Evolutionary conservation across 352 stramenopile genomes (phyloP).

Genomic region (Thraustochytrium sp.): DNA sequence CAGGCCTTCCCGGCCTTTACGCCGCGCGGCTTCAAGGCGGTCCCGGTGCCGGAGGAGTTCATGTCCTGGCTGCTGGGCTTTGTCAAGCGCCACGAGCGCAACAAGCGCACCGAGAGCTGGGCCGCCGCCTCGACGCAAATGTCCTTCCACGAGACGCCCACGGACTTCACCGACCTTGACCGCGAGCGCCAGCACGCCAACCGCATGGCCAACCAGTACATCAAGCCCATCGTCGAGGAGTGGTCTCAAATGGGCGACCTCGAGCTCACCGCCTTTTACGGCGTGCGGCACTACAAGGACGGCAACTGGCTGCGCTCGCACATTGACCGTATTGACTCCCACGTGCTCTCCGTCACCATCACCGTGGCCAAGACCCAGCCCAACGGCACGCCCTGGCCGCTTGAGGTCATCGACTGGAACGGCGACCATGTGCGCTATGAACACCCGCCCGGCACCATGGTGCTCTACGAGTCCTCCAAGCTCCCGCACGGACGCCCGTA

Average conservation of each 20-base stretch:
- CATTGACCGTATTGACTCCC: slow-evolving; percentile 43
- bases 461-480: slow-evolving; percentile 43
- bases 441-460: slow-evolving; percentile 29
- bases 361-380: neutral
- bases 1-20: slow-evolving; percentile 43
- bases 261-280: slow-evolving; percentile 43
- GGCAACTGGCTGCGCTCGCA: slow-evolving; percentile 28
- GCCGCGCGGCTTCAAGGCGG: slow-evolving; percentile 35
- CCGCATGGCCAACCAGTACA: slow-evolving; percentile 40
- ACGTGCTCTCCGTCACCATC: slow-evolving; percentile 43
- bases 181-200: neutral
- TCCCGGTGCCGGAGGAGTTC: neutral
- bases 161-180: slow-evolving; percentile 36
- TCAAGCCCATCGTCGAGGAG: slow-evolving; percentile 44
- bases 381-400: neutral
- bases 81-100: neutral
- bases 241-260: slow-evolving; percentile 33
- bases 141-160: slow-evolving; percentile 41
- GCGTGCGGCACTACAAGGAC: slow-evolving; percentile 38
- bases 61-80: neutral
- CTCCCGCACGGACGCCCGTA: slow-evolving; percentile 40
- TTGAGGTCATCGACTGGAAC: slow-evolving; percentile 42
- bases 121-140: slow-evolving; percentile 27
- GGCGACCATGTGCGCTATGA: slow-evolving; percentile 40
- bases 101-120: slow-evolving; percentile 19